Base-by-base conservation (phyloP, 1,139 yeast genomes). In the Nadsonia starkeyi-henricii region DNA sequence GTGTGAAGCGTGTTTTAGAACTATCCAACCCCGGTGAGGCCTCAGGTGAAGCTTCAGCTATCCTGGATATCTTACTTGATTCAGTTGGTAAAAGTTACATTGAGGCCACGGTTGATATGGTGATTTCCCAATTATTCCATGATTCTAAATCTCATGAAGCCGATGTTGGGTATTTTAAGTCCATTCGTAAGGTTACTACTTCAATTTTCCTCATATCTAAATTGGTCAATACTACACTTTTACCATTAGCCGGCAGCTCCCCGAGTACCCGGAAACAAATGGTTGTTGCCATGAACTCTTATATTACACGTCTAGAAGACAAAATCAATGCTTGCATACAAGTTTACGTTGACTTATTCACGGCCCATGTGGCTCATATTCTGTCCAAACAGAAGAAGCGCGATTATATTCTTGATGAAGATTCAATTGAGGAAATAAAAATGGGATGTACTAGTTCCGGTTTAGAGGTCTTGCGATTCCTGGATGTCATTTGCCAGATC, bases 1-100 rank as follows among this genome's bases (percentile, higher is more conserved):
- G 91, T 1, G 71, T 86, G 5, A 83, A 94, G 2, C 72, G 97
- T 58, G 71, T 82, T 5, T 74, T 85, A 58, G 96, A 86, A 58
- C 66, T 89, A 48, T 72, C 80, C 1, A 85, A 94, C 1, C 60
- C 65, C 5, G 62, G 65, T 20, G 80, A 75, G 53, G 39, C 39
- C 71, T 85, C 5, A 75, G 83, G 2, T 81, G 77, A 45, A 77
- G 79, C 58, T 75, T 88, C 0, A 67, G 78, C 47, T 86, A 79
- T 88, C 20, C 70, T 85, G 55, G 85, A 83, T 52, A 70, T 85
- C 39, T 62, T 86, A 48, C 63, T 85, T 20, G 73, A 78, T 51
- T 86, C 83, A 51, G 72, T 85, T 47, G 93, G 95, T 1, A 77
- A 77, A 45, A 73, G 81, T 5, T 86, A 85, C 58, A 74, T 86